phyloP scores from a whole-genome alignment of 768 basidiomycete genomes.

The Mycena alexandri region DNA sequence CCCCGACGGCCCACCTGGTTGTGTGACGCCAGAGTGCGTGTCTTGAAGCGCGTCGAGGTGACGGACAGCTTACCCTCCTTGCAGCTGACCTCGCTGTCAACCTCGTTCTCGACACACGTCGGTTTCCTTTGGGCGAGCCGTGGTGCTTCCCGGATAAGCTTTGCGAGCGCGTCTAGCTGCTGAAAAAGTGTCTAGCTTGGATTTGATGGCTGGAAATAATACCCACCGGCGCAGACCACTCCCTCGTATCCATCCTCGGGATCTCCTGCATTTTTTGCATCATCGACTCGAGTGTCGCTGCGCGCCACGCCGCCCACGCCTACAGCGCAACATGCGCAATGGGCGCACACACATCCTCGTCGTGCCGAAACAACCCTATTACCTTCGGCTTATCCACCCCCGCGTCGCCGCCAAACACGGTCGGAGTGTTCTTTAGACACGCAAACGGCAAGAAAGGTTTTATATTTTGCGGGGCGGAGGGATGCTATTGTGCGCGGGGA shows the following conservation, averaged over 20 bases:
- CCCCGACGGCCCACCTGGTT: constrained; percentile 42
- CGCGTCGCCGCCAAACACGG: constrained; percentile 53
- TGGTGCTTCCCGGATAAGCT: constrained; percentile 54
- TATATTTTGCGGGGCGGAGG: constrained; percentile 31
- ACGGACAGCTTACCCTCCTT: constrained; percentile 53
- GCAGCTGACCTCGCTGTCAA: constrained; percentile 46
- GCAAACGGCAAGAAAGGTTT: constrained; percentile 7
- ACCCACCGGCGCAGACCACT: constrained; percentile 47
- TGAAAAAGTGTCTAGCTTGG: not conserved
- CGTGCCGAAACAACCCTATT: constrained; percentile 45
- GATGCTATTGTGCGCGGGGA: constrained; percentile 28
- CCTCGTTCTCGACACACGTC: constrained; percentile 58
- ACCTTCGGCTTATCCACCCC: constrained; percentile 45
- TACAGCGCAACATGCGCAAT: constrained; percentile 47
- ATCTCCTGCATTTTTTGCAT: constrained; percentile 31
- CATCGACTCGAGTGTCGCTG: constrained; percentile 38
- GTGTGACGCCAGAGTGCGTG: constrained; percentile 50
- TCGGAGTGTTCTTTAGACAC: not conserved
- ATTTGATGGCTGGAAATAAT: not conserved
- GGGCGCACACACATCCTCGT: constrained; percentile 38
- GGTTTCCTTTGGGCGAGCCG: constrained; percentile 60
- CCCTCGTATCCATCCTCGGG: constrained; percentile 43
- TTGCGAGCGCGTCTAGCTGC: constrained; percentile 48
- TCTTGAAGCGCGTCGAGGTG: constrained; percentile 57
- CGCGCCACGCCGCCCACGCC: constrained; percentile 61